phyloP scores from a whole-genome alignment of 1,284 basidiomycete species.

The Hortiboletus rubellus region DNA sequence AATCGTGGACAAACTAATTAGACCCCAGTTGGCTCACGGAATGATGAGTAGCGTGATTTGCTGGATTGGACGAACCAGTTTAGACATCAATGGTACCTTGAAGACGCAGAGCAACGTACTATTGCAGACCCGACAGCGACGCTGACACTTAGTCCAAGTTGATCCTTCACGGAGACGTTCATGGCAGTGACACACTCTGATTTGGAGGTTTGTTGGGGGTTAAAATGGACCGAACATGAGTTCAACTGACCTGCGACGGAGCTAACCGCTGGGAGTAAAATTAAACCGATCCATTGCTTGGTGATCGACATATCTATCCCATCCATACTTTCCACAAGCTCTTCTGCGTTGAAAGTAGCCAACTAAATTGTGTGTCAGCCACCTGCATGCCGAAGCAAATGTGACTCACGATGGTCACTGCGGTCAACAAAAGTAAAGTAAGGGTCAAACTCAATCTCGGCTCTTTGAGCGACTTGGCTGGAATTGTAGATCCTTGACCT shows the following conservation, averaged over 20 bases:
- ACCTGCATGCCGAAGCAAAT: neutral
- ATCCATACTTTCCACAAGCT: slow-evolving; percentile 78
- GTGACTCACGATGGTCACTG: slow-evolving; percentile 63
- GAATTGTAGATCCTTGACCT: slow-evolving; percentile 19
- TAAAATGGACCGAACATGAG: neutral
- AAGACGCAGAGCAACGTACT: slow-evolving; percentile 44
- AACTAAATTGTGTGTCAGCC: slow-evolving; percentile 43
- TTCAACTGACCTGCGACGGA: slow-evolving; percentile 67
- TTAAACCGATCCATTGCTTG: slow-evolving; percentile 82
- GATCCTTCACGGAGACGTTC: slow-evolving; percentile 83
- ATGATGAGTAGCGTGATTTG: slow-evolving; percentile 80
- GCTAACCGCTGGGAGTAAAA: slow-evolving; percentile 85
- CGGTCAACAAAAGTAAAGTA: slow-evolving; percentile 55
- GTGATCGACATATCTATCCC: slow-evolving; percentile 56
- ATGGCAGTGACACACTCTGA: slow-evolving; percentile 85
- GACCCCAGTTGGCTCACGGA: slow-evolving; percentile 23
- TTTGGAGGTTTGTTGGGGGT: neutral
- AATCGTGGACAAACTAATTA: neutral
- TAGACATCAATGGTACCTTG: neutral
- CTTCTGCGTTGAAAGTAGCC: slow-evolving; percentile 84
- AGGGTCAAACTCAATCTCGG: slow-evolving; percentile 63
- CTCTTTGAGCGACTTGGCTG: slow-evolving; percentile 34
- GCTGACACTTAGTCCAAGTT: slow-evolving; percentile 70
- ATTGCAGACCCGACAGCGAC: slow-evolving; percentile 92
- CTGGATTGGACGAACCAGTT: slow-evolving; percentile 24